Base-by-base conservation (phyloP, 208 protist genomes). In the Trypanosoma boissoni region DNA sequence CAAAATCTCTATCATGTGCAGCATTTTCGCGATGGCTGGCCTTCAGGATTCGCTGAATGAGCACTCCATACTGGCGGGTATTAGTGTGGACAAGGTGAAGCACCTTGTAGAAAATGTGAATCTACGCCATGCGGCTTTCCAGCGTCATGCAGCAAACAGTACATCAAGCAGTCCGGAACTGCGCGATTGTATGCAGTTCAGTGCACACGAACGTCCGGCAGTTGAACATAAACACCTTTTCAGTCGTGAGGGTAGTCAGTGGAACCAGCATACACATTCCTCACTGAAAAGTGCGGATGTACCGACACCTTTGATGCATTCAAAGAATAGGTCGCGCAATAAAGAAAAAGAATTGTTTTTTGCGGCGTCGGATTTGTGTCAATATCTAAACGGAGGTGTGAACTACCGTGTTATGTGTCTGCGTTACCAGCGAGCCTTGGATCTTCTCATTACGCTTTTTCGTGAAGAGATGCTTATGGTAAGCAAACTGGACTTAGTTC, bases 331-430 rank as follows among this genome's bases (percentile, higher is more conserved):
- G 32, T 58, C 51, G 18, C 86, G 78, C 53, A 85, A 69, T 66
- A 69, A 76, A 37, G 83, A 89, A 57, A 55, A 79, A 0, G 84
- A 91, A 60, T 67, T 94, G 3, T 91, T 78, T 65, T 50, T 85
- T 21, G 67, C 67, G 2, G 76, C 81, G 5, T 78, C 88, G 46
- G 78, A 84, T 8, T 64, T 94, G 2, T 89, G 79, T 70, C 58
- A 56, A 48, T 78, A 72, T 46, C 72, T 94, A 6, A 94, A 89
- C 60, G 84, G 88, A 20, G 88, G 88, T 28, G 52, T 94, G 27
- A 82, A 92, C 70, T 94, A 94, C 65, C 78, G 88, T 3, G 4
- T 52, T 2, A 39, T 94, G 34, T 89, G 70, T 58, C 32, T 77
- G 48, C 74, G 83, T 45, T 80, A 82, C 42, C 80, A 75, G 32